Conservation (phyloP, 768 basidiomycete genomes). For the Podaxis rugospora region DNA sequence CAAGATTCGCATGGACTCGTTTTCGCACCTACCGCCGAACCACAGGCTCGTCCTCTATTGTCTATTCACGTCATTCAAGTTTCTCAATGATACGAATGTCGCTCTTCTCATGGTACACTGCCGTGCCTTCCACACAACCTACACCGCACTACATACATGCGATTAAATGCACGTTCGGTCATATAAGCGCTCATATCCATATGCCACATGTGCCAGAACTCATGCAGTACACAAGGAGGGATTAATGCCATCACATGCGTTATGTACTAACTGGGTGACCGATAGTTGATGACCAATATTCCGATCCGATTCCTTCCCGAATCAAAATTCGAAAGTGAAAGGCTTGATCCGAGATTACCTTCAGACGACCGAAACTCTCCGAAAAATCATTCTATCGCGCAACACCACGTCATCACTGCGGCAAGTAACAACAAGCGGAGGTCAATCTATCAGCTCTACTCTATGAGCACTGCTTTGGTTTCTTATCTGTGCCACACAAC, state of each 20-base stretch:
- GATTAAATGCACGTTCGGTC: not conserved
- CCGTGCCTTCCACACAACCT: no score
- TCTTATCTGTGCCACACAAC: not conserved
- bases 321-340: not conserved
- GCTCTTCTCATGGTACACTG: no score
- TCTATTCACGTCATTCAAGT: no score
- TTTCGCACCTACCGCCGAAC: no score
- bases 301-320: slow-evolving; percentile 3
- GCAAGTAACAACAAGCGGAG: not conserved
- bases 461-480: not conserved
- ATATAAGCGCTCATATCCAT: not conserved
- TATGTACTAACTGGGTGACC: not conserved
- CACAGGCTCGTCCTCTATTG: no score
- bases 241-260: not conserved
- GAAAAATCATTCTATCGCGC: not conserved
- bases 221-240: not conserved
- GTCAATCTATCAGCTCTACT: no score
- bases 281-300: not conserved
- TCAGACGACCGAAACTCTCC: not conserved
- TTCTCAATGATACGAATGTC: no score
- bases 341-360: not conserved
- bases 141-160: no score
- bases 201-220: not conserved
- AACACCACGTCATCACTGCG: not conserved
- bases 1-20: no score